Evolutionary conservation across 106 monocot genomes (phyloP).

Genomic region (Hemerocallis citrina): DNA sequence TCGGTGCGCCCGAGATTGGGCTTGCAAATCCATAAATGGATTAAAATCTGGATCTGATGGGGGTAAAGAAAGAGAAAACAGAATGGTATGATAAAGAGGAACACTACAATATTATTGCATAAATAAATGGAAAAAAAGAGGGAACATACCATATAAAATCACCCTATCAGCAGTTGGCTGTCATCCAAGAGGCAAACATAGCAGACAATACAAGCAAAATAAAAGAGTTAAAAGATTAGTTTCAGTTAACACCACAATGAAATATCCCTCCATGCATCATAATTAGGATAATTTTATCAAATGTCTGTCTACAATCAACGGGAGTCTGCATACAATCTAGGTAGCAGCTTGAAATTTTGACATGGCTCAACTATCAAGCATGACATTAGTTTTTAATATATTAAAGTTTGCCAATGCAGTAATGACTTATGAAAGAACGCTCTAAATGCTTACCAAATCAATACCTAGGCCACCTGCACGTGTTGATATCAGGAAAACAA

Average conservation of each 20-base stretch:
- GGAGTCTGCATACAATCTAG: not conserved
- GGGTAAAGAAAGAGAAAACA: not conserved
- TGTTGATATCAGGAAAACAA: constrained; percentile 55
- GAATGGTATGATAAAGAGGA: not conserved
- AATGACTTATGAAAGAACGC: not conserved
- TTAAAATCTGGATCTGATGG: constrained; percentile 63
- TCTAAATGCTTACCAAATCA: constrained; percentile 28
- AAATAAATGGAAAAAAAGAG: not conserved
- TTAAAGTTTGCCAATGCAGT: not conserved
- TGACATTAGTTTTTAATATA: not conserved
- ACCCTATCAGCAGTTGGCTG: constrained; percentile 54
- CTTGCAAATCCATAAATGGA: constrained; percentile 57
- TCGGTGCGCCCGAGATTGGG: constrained; percentile 51
- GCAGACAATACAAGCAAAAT: not conserved
- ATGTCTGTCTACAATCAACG: not conserved
- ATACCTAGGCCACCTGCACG: constrained; percentile 59
- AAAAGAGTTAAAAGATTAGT: not conserved
- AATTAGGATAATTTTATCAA: not conserved
- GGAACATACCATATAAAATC: constrained; percentile 42
- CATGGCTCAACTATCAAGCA: not conserved
- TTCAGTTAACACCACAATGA: not conserved
- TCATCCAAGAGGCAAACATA: not conserved
- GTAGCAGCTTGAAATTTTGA: not conserved
- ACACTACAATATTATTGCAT: not conserved
- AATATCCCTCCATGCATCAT: not conserved